Percentiles rank a stretch among this genome's conserved stretches.
phyloP scores from a whole-genome alignment of 2,329 filamentous ascomycete genomes.

The Trichophyton schoenleinii region DNA sequence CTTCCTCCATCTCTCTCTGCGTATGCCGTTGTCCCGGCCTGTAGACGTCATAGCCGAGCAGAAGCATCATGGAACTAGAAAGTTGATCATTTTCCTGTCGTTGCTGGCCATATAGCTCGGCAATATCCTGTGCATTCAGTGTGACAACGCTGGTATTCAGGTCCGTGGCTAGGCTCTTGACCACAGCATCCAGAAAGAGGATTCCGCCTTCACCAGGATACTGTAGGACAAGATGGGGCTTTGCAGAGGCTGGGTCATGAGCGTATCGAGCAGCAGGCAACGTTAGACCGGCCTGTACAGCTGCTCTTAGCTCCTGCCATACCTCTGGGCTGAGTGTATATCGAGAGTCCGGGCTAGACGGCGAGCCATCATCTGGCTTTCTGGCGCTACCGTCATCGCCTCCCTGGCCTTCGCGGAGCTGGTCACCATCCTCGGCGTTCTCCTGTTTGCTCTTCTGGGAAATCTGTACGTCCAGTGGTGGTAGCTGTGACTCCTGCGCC shows the following conservation, averaged over 20 bases:
- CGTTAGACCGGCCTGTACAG: slow-evolving; percentile 40
- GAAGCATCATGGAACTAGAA: slow-evolving; percentile 24
- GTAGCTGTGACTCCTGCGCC: slow-evolving; percentile 9
- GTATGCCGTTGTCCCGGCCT: slow-evolving; percentile 21
- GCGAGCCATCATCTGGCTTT: slow-evolving; percentile 6
- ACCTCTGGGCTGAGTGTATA: slow-evolving; percentile 25
- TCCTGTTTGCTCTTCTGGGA: slow-evolving; percentile 6
- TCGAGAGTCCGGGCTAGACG: slow-evolving; percentile 5
- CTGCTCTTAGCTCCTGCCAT: slow-evolving; percentile 40
- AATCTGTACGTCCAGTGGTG: slow-evolving; percentile 20
- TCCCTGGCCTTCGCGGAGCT: slow-evolving; percentile 15
- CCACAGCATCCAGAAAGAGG: slow-evolving; percentile 45
- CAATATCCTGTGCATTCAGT: slow-evolving; percentile 36
- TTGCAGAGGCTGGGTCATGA: slow-evolving; percentile 37
- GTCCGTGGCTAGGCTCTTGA: slow-evolving; percentile 50
- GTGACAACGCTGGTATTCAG: slow-evolving; percentile 36
- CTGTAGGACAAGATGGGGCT: slow-evolving; percentile 47
- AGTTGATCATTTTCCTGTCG: slow-evolving; percentile 24
- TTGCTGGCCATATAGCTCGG: slow-evolving; percentile 31
- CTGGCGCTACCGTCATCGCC: slow-evolving; percentile 17
- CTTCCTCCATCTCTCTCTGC: slow-evolving; percentile 32
- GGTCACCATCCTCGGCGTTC: slow-evolving; percentile 12
- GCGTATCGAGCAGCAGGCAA: slow-evolving; percentile 29
- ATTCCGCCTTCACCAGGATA: slow-evolving; percentile 46
- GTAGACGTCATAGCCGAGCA: slow-evolving; percentile 46